These are phyloP conservation scores for Saccharomycopsis synnaedendra DNA, from an alignment of 805 yeast genomes.

Conservation along the genomic window DNA sequence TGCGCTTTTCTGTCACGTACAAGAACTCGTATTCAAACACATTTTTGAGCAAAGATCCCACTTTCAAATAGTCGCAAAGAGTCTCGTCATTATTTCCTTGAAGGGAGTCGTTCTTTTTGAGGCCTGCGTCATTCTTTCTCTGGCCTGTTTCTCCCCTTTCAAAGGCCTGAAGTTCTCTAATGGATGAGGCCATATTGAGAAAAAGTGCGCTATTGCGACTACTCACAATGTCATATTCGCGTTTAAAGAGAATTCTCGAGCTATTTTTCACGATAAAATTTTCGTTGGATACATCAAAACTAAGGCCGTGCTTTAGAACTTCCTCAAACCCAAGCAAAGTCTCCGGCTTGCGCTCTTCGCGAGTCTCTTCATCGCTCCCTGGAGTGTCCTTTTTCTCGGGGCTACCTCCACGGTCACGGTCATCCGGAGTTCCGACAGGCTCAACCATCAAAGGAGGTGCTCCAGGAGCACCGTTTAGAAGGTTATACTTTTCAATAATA, in stretches of 20 bases:
- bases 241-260: slow-evolving; percentile 7
- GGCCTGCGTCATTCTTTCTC: neutral
- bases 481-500: slow-evolving; percentile 10
- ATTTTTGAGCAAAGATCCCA: neutral
- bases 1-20: neutral
- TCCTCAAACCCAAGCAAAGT: no score
- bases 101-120: neutral
- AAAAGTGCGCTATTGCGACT: slow-evolving; percentile 11
- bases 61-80: no score
- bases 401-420: no score
- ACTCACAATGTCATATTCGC: slow-evolving; percentile 11
- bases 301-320: slow-evolving; percentile 12
- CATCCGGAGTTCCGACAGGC: no score
- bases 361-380: no score
- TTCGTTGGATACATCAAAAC: slow-evolving; percentile 3
- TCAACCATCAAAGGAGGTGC: no score
- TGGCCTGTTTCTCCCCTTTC: slow-evolving; percentile 1
- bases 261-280: slow-evolving; percentile 11
- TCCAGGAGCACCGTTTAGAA: slow-evolving; percentile 2
- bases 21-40: neutral
- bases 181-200: slow-evolving; percentile 6
- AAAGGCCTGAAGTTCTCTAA: slow-evolving; percentile 2
- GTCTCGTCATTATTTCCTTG: neutral
- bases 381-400: no score
- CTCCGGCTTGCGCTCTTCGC: no score